Conservation (phyloP, 805 yeast species). For the Monosporozyma unispora region DNA sequence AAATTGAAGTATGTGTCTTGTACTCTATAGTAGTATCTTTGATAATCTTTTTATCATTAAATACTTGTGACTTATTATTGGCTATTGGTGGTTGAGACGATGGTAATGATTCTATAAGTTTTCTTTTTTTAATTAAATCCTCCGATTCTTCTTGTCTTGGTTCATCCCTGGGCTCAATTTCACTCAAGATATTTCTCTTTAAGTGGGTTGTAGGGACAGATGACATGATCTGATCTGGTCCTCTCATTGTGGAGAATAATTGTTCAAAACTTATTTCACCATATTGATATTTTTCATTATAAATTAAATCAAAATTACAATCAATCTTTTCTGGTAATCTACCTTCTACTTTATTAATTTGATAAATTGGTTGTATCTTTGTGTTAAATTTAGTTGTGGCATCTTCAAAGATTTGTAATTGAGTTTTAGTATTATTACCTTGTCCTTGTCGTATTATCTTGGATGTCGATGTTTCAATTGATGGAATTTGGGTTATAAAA, state of each 20-base stretch:
- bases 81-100: constrained; percentile 4
- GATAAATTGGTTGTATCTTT: constrained; percentile 41
- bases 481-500: neutral
- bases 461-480: neutral
- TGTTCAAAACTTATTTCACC: constrained; percentile 61
- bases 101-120: constrained; percentile 1
- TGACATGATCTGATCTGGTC: constrained; percentile 11
- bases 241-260: constrained; percentile 45
- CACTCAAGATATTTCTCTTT: constrained; percentile 3
- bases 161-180: neutral
- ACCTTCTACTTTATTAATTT: constrained; percentile 46
- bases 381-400: constrained; percentile 1
- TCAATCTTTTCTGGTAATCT: constrained; percentile 52
- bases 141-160: neutral
- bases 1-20: constrained; percentile 31
- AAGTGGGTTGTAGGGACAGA: constrained; percentile 2
- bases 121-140: neutral
- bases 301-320: constrained; percentile 50
- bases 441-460: constrained; percentile 34
- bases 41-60: neutral
- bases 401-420: constrained; percentile 14
- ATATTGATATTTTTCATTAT: constrained; percentile 29
- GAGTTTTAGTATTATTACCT: neutral
- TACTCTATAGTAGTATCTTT: constrained; percentile 1
- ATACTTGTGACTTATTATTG: neutral